A percentile compares a stretch with the other conserved stretches of the same genome.
Conservation (phyloP, 75 land plant genomes). For the Pinus taeda region DNA sequence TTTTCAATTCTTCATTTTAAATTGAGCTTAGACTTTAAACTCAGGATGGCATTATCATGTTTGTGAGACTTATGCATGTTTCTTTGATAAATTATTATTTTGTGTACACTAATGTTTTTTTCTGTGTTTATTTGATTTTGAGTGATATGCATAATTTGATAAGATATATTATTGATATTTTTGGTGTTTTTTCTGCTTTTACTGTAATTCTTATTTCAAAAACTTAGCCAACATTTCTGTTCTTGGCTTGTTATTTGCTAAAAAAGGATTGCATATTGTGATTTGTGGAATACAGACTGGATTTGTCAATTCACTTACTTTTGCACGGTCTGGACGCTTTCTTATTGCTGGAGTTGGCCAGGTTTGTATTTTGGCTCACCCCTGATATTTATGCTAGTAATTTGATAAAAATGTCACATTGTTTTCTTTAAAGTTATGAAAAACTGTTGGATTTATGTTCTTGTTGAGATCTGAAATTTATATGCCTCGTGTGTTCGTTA, state of each 20-base stretch:
- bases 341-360: slow-evolving; percentile 94
- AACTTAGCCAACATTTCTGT: background rate
- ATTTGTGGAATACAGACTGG: slow-evolving; percentile 57
- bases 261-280: background rate
- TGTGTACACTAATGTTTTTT: too few relatives aligned
- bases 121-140: too few relatives aligned
- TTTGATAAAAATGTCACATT: background rate
- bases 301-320: slow-evolving; percentile 88
- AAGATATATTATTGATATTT: background rate
- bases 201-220: background rate
- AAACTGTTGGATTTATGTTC: slow-evolving; percentile 24
- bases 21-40: too few relatives aligned
- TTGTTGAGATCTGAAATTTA: background rate
- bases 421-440: background rate
- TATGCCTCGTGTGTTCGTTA: background rate
- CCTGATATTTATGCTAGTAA: background rate
- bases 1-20: too few relatives aligned
- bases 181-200: background rate
- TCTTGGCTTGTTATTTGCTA: background rate
- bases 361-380: slow-evolving; percentile 32
- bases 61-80: too few relatives aligned
- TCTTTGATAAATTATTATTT: too few relatives aligned
- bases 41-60: too few relatives aligned
- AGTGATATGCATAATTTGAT: background rate
- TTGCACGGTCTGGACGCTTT: slow-evolving; percentile 87